Evolutionary conservation across 768 basidiomycete species (phyloP), one percentile per base, ranked within the genome.

Genomic region (Coprinopsis marcescibilis): DNA sequence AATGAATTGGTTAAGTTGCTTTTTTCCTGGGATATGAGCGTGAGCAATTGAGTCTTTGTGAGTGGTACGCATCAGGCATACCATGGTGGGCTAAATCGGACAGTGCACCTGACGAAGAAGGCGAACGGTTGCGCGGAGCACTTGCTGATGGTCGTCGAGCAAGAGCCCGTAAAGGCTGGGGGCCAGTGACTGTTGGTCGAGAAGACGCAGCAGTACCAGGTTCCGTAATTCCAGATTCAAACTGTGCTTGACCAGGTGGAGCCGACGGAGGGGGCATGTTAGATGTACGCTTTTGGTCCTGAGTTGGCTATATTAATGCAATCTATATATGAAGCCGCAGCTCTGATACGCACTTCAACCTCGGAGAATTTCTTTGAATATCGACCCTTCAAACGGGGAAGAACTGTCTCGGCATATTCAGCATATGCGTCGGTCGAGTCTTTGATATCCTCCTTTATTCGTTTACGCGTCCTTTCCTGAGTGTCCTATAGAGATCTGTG

Each of bases 371-470:
- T 93, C 68, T 83, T 89, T 19, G 78, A 63, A 60, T 96, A 96
- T 33, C 74, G 66, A 41, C 80, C 73, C 68, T 90, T 93, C 43
- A 94, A 65, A 56, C 81, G 85, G 1, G 92, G 92, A 7, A 94
- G 70, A n/a, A 75, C 69, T 45, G 73, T 80, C 58, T 90, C 89
- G 10, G 83, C 81, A 58, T 82, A 92, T 25, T 95, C 92, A 25
- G 77, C 76, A 62, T 95, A 92, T 26, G 85, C 79, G 45, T 64
- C 54, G n/a, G 71, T 70, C 0, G 91, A 89, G 7, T 81, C 80
- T 62, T 90, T 92, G 46, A 94, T 64, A 60, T 94, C 92, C 58
- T 95, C 92, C 61, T 87, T 90, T 62, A 96, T 85, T 21, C 89
- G 81, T 60, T 89, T 89, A 38, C 89, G 76, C n/a, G 90, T 94